Conservation (phyloP, 495 filamentous ascomycete genomes). For the Monascus purpureus region DNA sequence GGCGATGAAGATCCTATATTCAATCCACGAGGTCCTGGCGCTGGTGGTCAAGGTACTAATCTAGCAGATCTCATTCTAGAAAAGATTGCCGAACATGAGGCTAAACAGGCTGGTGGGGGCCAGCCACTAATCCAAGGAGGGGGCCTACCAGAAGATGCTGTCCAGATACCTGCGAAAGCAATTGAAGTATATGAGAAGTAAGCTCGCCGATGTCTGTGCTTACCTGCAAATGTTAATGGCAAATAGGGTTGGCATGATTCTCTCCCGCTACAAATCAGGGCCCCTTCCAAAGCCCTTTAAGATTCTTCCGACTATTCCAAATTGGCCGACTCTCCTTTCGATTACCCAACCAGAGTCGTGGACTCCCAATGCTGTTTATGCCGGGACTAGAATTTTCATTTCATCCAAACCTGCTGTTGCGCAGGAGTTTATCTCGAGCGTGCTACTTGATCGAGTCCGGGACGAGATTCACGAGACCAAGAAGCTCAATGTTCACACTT, state of each 20-base stretch:
- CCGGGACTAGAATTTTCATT: conserved; percentile 79
- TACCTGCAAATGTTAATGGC: conserved; percentile 8
- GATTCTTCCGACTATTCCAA: conserved; percentile 78
- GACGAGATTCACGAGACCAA: conserved; percentile 78
- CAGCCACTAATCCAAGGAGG: conserved; percentile 30
- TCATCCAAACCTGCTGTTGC: conserved; percentile 61
- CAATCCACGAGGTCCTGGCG: conserved; percentile 29
- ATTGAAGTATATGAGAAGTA: conserved; percentile 89
- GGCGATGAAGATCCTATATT: conserved; percentile 37
- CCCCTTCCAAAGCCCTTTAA: conserved; percentile 96
- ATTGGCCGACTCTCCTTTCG: conserved; percentile 76
- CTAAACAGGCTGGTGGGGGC: conserved; percentile 35
- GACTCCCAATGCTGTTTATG: conserved; percentile 78
- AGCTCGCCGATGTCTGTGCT: conserved; percentile 9
- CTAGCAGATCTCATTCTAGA: conserved; percentile 83
- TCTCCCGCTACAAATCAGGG: conserved; percentile 88
- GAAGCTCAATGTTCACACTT: conserved; percentile 91
- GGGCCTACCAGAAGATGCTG: conserved; percentile 56
- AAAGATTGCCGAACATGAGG: conserved; percentile 89
- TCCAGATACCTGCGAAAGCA: conserved; percentile 77
- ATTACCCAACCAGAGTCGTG: conserved; percentile 71
- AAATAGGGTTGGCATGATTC: conserved; percentile 63
- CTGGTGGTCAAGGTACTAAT: conserved; percentile 49
- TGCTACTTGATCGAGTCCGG: conserved; percentile 75
- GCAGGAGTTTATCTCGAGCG: conserved; percentile 65